phyloP scores from a whole-genome alignment of 768 basidiomycete genomes.

The Pholiota microspora region DNA sequence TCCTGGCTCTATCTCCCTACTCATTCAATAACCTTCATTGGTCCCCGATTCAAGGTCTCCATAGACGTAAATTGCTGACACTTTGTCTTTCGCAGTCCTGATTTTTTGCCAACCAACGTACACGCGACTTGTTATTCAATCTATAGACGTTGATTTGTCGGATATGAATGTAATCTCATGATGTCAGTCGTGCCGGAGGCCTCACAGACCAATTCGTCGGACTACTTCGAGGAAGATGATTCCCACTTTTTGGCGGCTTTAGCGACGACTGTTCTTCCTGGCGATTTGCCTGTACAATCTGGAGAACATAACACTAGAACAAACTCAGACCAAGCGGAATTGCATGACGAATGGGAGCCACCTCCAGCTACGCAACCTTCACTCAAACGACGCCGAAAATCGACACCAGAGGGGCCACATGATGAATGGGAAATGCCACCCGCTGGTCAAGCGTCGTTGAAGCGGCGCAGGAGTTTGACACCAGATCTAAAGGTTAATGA shows the following conservation, averaged over 20 bases:
- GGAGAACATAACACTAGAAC: background rate
- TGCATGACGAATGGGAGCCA: slow-evolving; percentile 1
- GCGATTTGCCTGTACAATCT: slow-evolving; percentile 32
- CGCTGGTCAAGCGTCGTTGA: no score
- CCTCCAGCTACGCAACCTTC: background rate
- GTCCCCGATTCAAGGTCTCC: no score
- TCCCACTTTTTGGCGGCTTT: slow-evolving; percentile 52
- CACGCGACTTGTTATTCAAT: no score
- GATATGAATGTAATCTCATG: slow-evolving; percentile 5
- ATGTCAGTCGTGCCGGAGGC: slow-evolving; percentile 13
- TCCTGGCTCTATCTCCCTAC: no score
- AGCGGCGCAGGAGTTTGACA: no score
- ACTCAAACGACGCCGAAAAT: background rate
- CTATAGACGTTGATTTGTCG: no score
- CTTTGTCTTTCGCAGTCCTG: no score
- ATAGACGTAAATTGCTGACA: no score
- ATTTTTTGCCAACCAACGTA: no score
- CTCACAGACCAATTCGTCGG: slow-evolving; percentile 43
- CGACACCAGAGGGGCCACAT: slow-evolving; percentile 6
- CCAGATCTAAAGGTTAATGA: no score
- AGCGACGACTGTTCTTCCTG: slow-evolving; percentile 42
- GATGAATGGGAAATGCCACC: no score
- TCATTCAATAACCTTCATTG: no score
- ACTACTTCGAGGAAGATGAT: slow-evolving; percentile 56
- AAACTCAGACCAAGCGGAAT: background rate